Conservation (phyloP, 257 asterid genomes). For the Fraxinus quadrangulata region DNA sequence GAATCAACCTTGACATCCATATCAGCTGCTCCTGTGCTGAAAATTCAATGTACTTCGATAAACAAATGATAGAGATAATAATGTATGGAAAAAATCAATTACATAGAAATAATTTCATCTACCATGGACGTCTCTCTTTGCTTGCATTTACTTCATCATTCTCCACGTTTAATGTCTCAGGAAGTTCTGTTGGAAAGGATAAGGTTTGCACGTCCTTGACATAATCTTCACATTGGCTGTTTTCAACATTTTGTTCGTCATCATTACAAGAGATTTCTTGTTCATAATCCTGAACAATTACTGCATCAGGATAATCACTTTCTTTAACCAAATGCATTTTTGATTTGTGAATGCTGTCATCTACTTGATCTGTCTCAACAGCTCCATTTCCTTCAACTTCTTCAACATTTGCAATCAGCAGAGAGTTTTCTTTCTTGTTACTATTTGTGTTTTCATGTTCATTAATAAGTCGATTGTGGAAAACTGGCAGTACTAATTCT, state of each 20-base stretch:
- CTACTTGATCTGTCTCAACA: background rate
- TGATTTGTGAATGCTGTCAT: background rate
- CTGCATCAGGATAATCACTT: background rate
- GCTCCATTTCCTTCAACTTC: background rate
- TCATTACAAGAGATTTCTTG: background rate
- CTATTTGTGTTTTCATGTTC: constrained; percentile 14
- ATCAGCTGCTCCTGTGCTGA: constrained; percentile 25
- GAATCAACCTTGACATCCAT: constrained; percentile 17
- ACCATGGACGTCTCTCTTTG: constrained; percentile 37
- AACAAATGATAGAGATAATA: background rate
- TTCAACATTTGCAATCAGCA: background rate
- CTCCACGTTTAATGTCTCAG: constrained; percentile 11
- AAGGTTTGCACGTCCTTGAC: constrained; percentile 1
- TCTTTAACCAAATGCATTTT: background rate
- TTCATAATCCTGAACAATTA: background rate
- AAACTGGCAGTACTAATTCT: background rate
- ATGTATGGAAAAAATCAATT: background rate
- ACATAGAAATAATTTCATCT: constrained; percentile 18
- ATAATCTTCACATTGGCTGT: background rate
- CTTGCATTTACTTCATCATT: constrained; percentile 19
- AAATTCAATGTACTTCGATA: background rate
- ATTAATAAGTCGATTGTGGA: background rate
- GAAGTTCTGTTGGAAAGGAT: background rate
- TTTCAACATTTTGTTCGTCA: background rate
- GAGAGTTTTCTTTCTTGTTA: background rate